Conservation (phyloP, 1,284 basidiomycete genomes). For the Pholiota adiposa region DNA sequence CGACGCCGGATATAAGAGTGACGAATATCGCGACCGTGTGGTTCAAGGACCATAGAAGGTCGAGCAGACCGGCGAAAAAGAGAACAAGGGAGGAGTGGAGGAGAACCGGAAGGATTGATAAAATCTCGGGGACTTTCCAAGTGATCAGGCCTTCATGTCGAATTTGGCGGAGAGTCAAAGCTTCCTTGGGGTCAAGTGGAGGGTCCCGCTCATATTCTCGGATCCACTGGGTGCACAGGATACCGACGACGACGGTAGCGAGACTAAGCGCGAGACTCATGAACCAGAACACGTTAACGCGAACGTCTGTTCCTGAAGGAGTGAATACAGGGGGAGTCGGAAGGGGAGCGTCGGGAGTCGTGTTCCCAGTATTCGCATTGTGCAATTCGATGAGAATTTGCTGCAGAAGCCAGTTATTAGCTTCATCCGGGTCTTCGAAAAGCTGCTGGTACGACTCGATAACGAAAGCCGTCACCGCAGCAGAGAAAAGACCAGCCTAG, state of each 20-base stretch:
- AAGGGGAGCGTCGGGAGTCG: background rate
- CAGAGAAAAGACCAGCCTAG: slow-evolving; percentile 22
- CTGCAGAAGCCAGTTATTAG: slow-evolving; percentile 9
- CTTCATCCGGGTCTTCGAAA: slow-evolving; percentile 15
- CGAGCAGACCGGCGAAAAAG: slow-evolving; percentile 28
- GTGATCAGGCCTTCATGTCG: slow-evolving; percentile 26
- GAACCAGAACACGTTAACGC: slow-evolving; percentile 37
- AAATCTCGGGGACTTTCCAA: slow-evolving; percentile 28
- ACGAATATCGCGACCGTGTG: slow-evolving; percentile 23
- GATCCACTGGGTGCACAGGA: slow-evolving; percentile 33
- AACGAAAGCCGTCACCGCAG: slow-evolving; percentile 18
- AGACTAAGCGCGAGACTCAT: slow-evolving; percentile 34
- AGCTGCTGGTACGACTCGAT: slow-evolving; percentile 21
- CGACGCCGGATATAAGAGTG: slow-evolving; percentile 21
- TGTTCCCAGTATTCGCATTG: slow-evolving; percentile 9
- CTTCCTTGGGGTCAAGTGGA: slow-evolving; percentile 22
- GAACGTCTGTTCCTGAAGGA: slow-evolving; percentile 5
- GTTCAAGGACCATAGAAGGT: slow-evolving; percentile 27
- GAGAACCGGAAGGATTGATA: slow-evolving; percentile 26
- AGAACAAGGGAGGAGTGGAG: slow-evolving; percentile 28
- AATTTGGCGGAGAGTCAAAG: slow-evolving; percentile 25
- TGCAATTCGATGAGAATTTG: slow-evolving; percentile 16
- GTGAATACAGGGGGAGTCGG: slow-evolving; percentile 11
- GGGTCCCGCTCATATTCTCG: slow-evolving; percentile 19
- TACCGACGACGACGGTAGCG: slow-evolving; percentile 33